Conservation (phyloP, 345 rosid species). For the Ceriops zippeliana region DNA sequence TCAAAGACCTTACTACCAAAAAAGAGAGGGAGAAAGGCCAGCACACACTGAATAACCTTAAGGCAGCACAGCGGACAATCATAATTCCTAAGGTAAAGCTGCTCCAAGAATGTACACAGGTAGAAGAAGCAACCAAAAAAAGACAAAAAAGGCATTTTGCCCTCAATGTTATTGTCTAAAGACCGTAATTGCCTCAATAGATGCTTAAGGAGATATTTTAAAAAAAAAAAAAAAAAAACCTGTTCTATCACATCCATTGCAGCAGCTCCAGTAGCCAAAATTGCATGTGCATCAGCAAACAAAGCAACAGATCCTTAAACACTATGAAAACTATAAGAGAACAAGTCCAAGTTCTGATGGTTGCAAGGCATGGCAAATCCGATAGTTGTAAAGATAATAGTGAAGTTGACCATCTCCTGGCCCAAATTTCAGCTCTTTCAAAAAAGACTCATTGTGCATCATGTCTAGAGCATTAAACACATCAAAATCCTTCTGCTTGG, state of each 20-base stretch:
- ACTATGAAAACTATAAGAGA: constrained; percentile 45
- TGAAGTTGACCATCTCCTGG: constrained; percentile 96
- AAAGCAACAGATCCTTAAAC: constrained; percentile 8
- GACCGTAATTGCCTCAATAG: constrained; percentile 8
- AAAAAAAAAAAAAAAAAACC: background rate
- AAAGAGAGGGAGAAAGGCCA: background rate
- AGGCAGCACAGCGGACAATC: background rate
- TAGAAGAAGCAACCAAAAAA: background rate
- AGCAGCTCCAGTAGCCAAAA: background rate
- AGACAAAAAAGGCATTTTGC: background rate
- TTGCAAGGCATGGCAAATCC: constrained; percentile 49
- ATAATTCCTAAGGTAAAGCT: background rate
- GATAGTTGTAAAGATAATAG: constrained; percentile 82
- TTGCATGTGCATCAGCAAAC: constrained; percentile 1
- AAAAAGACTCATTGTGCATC: constrained; percentile 88
- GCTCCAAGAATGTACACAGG: background rate
- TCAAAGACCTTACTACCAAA: background rate
- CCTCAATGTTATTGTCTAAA: constrained; percentile 18
- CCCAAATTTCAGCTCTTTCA: constrained; percentile 86
- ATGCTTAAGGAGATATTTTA: background rate
- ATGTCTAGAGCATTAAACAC: constrained; percentile 89
- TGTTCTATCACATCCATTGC: constrained; percentile 10
- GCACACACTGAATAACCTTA: background rate
- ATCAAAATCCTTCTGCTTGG: constrained; percentile 80
- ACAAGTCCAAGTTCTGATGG: constrained; percentile 86